Conservation (phyloP, 345 rosid species). For the Ricinus communis region DNA sequence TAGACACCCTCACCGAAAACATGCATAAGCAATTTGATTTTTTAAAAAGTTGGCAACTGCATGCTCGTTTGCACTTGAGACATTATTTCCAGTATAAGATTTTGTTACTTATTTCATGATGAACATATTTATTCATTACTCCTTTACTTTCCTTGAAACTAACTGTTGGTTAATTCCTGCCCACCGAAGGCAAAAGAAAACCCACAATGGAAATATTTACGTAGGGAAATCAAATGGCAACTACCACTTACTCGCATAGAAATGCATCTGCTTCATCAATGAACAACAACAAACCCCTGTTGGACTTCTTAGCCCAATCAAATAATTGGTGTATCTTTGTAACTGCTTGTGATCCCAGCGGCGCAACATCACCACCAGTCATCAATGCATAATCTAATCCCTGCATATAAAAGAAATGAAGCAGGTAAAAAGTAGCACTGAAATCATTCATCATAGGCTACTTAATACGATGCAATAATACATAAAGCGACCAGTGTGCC, state of each 20-base stretch:
- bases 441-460: not conserved
- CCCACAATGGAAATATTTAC: not conserved
- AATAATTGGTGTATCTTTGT: slow-evolving; percentile 96
- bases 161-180: not conserved
- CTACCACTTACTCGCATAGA: slow-evolving; percentile 83
- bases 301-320: slow-evolving; percentile 95
- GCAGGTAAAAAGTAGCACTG: slow-evolving; percentile 1
- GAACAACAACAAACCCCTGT: slow-evolving; percentile 79
- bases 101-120: no score
- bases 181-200: slow-evolving; percentile 3
- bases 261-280: slow-evolving; percentile 99
- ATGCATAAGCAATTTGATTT: no score
- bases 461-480: not conserved
- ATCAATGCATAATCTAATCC: slow-evolving; percentile 98
- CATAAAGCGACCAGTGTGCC: slow-evolving; percentile 1
- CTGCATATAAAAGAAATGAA: slow-evolving; percentile 38
- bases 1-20: no score
- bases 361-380: slow-evolving; percentile 99
- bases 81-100: no score
- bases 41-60: no score
- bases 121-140: no score
- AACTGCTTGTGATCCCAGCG: slow-evolving; percentile 96
- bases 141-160: not conserved
- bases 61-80: no score
- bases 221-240: not conserved